phyloP scores from a whole-genome alignment of 2,329 filamentous ascomycete genomes.

The Myriosclerotinia curreyana region DNA sequence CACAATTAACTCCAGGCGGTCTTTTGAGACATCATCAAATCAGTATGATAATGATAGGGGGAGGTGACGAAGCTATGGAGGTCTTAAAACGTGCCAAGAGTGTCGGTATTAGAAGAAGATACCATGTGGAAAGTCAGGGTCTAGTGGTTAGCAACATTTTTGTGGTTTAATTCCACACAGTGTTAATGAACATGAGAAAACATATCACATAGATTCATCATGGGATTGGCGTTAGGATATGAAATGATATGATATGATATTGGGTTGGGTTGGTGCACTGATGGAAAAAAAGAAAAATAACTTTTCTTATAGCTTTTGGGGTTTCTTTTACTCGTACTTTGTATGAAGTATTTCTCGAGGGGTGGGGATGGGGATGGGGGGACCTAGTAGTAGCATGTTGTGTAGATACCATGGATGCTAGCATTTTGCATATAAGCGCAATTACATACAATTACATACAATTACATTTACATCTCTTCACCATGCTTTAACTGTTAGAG shows the following conservation, averaged over 20 bases:
- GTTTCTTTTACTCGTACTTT: background rate
- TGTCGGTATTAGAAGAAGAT: constrained; percentile 74
- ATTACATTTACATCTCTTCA: too few species aligned
- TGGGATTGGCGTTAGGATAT: constrained; percentile 3
- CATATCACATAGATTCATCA: background rate
- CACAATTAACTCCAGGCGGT: constrained; percentile 51
- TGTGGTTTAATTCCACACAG: constrained; percentile 44
- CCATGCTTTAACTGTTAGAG: too few species aligned
- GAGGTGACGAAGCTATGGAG: constrained; percentile 63
- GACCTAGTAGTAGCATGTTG: background rate
- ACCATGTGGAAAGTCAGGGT: constrained; percentile 77
- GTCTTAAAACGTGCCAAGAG: constrained; percentile 61
- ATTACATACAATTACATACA: too few species aligned
- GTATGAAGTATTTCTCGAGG: background rate
- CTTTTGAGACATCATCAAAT: constrained; percentile 57
- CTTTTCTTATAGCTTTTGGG: background rate
- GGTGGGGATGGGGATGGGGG: background rate
- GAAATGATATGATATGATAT: too few species aligned
- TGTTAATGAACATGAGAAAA: background rate
- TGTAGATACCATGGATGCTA: background rate
- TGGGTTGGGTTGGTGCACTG: background rate
- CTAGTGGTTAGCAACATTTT: constrained; percentile 75
- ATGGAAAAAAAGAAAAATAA: background rate
- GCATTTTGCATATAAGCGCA: background rate
- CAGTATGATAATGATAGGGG: constrained; percentile 78